Evolutionary conservation across 345 rosid genomes (phyloP), one percentile per base, ranked within the genome.

Genomic region (Melaleuca alternifolia): DNA sequence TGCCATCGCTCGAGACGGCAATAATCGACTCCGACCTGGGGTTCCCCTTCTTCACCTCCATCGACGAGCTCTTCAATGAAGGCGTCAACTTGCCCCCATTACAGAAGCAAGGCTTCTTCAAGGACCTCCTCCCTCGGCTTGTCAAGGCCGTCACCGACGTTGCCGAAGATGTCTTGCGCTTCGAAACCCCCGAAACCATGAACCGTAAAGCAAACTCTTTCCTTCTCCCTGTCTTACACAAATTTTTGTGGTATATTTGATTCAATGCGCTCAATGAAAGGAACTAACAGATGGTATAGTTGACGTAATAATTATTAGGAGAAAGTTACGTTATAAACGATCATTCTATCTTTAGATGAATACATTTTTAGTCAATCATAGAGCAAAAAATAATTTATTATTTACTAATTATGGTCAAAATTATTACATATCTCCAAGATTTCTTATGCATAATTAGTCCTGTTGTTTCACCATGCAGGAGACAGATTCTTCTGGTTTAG

Each of bases 401-500:
- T 15, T 7, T 65, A 30, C 15, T 65, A 30, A 30, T 30, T 30
- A 30, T 18, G 77, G 24, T 18, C 11, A 41, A 75, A 8, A 44
- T n/a, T 9, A 86, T 7, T 6, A 51, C 48, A 51, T 41, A 18
- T 52, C 28, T 46, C 18, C 12, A 2, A 46, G 37, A 26, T 54
- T 6, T 86, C 28, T 28, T 14, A 46, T 41, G 28, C 26, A 28
- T 20, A 18, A 28, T 83, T 6, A 50, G 76, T 56, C 2, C 6
- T 11, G 23, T 15, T 48, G 33, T 13, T 84, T 84, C 82, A 15
- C 13, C n/a, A 54, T 87, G 84, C 90, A 97, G 98, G 94, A 89
- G 94, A 94, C 87, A 91, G 87, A 57, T 95, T 94, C 83, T 93
- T 95, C 87, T 95, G 99, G 99, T 77, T 93, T 11, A 88, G 92